Base-by-base conservation (phyloP, 2,329 filamentous ascomycete genomes). In the Pseudogymnoascus sp. region DNA sequence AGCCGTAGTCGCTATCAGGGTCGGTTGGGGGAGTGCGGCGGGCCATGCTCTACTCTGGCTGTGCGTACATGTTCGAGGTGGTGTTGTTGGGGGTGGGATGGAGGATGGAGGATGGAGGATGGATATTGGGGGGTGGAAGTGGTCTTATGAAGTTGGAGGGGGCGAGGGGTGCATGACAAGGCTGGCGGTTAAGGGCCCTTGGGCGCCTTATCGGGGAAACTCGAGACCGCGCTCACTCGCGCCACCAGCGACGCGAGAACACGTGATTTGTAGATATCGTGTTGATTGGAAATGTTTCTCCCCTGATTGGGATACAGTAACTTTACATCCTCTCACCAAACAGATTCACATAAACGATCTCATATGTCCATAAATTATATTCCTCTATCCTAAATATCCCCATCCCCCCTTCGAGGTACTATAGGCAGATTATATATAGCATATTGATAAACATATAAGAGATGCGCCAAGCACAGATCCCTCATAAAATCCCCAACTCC, bases 1-100 rank as follows among this genome's bases (percentile, higher is more conserved):
- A 85, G 65, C 84, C 86, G 79, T 87, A 88, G 67, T 87, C 84
- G 73, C 82, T 86, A 57, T 76, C 72, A 8, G 44, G 23, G 44
- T 50, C 44, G 8, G 23, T 50, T 28, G 23, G 44, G 44, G 44
- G 23, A 23, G 44, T 50, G 44, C 11, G 11, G 44, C n/a, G 44
- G 44, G 44, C 44, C 44, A 50, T 50, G 23, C 44, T 50, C 44
- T 50, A 50, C 9, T 28, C 44, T 28, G 23, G 8, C 15, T 50
- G 44, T 28, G 15, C 8, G 15, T 50, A 15, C 44, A 50, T 50
- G 23, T 50, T 50, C 44, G 8, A 17, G 3, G 15, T 50, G 44
- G 7, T 17, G 23, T 10, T 28, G 44, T 28, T 50, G 44, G 11
- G 44, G 3, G 23, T 28, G 6, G 44, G 23, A 10, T 31, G 15